Evolutionary conservation across 768 basidiomycete species (phyloP), one percentile per base, ranked within the genome.

Genomic region (Pulveroboletus sp.): DNA sequence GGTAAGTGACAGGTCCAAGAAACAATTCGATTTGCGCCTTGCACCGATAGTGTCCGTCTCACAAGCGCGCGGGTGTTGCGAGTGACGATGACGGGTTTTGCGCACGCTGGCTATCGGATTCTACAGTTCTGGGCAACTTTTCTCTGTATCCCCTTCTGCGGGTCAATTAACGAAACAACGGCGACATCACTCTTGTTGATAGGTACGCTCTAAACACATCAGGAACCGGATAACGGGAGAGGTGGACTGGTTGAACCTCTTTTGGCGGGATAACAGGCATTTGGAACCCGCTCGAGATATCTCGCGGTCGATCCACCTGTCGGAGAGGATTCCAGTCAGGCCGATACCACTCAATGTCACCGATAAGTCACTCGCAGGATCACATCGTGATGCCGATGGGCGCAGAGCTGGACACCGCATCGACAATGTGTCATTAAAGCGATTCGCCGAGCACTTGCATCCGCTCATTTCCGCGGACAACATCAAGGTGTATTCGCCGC

Each of bases 271-370:
- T 16, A 7, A 11, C 23, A 56, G 58, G 58, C 16, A 45, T 59
- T 6, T 50, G 58, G 23, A 52, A 50, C 33, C 47, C 50, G 17
- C 47, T 60, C 20, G 40, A 45, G 10, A 66, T 71, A 60, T 9
- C 56, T 61, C 21, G 56, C 62, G 40, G 32, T 72, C n/a, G 59
- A 71, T 38, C 61, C 68, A 24, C 69, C 65, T 31, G 71, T 69
- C 4, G 67, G 69, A 14, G 68, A 72, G 50, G 72, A 71, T 42
- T 60, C 71, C 72, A 57, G 29, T 54, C 51, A 31, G n/a, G 29
- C 19, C 31, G n/a, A 5, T 34, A 17, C 25, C 25, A 27, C 25
- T 27, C 25, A 27, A 27, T 27, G 25, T 27, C 25, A 9, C 9
- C 25, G 25, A 27, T 27, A 27, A 27, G 5, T 27, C 5, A 27